phyloP scores from a whole-genome alignment of 2,329 filamentous ascomycete genomes.

The Fusarium anguioides region DNA sequence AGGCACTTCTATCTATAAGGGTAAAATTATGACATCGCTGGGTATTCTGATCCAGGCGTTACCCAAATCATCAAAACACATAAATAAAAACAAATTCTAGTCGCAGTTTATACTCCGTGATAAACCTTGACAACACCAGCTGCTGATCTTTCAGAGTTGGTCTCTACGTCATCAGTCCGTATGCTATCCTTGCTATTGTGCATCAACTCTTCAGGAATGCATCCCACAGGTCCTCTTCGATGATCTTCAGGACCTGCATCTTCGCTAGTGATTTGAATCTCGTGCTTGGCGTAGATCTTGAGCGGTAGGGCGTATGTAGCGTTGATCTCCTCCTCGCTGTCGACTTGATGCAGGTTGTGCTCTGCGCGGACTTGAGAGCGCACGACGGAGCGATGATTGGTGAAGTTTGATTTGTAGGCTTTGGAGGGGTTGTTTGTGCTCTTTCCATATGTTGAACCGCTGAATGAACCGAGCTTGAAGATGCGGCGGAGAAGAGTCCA shows the following conservation, averaged over 20 bases:
- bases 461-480: conserved; percentile 52
- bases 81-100: background rate
- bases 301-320: conserved; percentile 48
- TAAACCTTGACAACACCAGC: conserved; percentile 45
- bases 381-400: conserved; percentile 41
- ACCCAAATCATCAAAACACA: conserved; percentile 14
- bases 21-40: conserved; percentile 6
- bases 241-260: conserved; percentile 36
- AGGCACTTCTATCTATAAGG: conserved; percentile 23
- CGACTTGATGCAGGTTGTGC: conserved; percentile 42
- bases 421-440: conserved; percentile 42
- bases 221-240: conserved; percentile 35
- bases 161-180: conserved; percentile 39
- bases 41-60: conserved; percentile 20
- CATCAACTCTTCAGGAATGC: conserved; percentile 33
- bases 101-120: conserved; percentile 39
- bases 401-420: conserved; percentile 44
- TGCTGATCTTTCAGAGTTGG: conserved; percentile 42
- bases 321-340: conserved; percentile 55
- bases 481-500: conserved; percentile 54
- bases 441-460: conserved; percentile 47
- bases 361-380: conserved; percentile 40
- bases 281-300: conserved; percentile 52
- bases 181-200: conserved; percentile 36
- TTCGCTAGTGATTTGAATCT: conserved; percentile 47